Conservation (phyloP, 306 rosid species). For the Acacia acuminata region DNA sequence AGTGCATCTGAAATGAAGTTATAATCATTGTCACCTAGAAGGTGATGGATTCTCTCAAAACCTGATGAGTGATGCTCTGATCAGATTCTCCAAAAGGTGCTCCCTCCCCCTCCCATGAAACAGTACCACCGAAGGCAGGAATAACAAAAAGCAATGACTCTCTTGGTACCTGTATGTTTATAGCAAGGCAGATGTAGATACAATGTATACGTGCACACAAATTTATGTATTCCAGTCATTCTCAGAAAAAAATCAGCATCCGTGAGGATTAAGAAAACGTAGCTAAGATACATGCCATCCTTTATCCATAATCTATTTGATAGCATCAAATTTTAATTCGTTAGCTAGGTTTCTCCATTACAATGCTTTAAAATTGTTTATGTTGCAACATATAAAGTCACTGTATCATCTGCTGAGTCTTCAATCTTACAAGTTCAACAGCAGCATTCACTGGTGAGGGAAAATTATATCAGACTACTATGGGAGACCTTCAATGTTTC, state of each 20-base stretch:
- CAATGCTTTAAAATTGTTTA: neutral
- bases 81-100: slow-evolving; percentile 83
- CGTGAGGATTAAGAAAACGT: neutral
- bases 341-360: neutral
- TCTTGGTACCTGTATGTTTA: slow-evolving; percentile 71
- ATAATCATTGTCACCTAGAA: neutral
- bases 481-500: neutral
- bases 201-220: neutral
- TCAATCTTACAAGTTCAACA: neutral
- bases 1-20: slow-evolving; percentile 13
- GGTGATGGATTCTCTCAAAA: slow-evolving; percentile 28
- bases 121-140: slow-evolving; percentile 92
- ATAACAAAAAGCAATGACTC: slow-evolving; percentile 84
- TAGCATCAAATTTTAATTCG: neutral
- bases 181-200: slow-evolving; percentile 12
- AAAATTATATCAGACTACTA: neutral
- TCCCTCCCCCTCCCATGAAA: slow-evolving; percentile 93
- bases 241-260: neutral
- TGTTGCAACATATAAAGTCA: neutral
- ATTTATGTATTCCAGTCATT: neutral
- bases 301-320: neutral
- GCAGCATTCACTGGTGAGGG: neutral
- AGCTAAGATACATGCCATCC: neutral
- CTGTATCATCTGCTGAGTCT: neutral
- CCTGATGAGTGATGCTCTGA: slow-evolving; percentile 86